A percentile compares a stretch with the other conserved stretches of the same genome.
Conservation (phyloP, 1,284 basidiomycete genomes). For the Rhodotorula sp. region DNA sequence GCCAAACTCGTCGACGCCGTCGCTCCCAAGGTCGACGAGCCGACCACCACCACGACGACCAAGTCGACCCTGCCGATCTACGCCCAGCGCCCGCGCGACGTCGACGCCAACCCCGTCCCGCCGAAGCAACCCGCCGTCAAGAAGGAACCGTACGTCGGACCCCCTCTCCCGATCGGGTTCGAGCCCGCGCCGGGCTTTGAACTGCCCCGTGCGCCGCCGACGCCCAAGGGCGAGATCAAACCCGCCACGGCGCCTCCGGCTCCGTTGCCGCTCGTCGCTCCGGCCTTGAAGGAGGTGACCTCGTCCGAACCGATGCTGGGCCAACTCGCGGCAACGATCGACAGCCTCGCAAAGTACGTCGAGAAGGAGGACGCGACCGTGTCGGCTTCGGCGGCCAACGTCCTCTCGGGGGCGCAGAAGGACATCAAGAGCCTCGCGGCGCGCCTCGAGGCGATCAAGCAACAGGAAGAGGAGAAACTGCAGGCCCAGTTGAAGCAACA, state of each 20-base stretch:
- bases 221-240: conserved; percentile 49
- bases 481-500: conserved; percentile 79
- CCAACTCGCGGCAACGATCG: conserved; percentile 89
- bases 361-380: conserved; percentile 48
- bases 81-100: conserved; percentile 41
- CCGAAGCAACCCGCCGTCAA: conserved; percentile 22
- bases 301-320: conserved; percentile 80
- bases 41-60: not conserved
- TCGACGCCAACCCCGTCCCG: conserved; percentile 44
- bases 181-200: conserved; percentile 85
- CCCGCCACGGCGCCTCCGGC: conserved; percentile 47
- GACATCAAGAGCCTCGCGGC: conserved; percentile 77
- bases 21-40: conserved; percentile 13
- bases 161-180: conserved; percentile 79
- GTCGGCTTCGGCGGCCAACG: conserved; percentile 60
- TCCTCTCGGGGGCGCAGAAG: conserved; percentile 62
- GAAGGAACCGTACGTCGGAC: conserved; percentile 60
- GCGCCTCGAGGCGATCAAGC: conserved; percentile 74
- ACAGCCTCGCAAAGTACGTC: conserved; percentile 76
- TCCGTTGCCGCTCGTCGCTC: conserved; percentile 73
- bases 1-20: not conserved
- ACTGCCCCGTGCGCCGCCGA: conserved; percentile 53
- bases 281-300: conserved; percentile 70
- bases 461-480: conserved; percentile 65
- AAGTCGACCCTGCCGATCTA: conserved; percentile 38